Percentiles rank a stretch among this genome's conserved stretches.
These are phyloP conservation scores for Lipomyces japonicus DNA, from an alignment of 805 yeast genomes.

Conservation along the genomic window DNA sequence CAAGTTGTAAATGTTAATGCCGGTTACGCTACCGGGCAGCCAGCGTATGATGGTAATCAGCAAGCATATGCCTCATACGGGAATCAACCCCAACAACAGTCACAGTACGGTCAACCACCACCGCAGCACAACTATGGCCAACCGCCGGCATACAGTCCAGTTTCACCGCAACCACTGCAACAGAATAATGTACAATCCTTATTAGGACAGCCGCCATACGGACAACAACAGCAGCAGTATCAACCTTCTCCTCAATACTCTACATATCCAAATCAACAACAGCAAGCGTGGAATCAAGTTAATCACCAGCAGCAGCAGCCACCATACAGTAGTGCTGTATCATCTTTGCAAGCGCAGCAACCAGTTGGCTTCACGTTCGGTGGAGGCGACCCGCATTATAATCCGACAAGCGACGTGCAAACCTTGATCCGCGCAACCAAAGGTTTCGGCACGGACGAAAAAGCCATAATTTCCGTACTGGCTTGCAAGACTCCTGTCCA, in stretches of 20 bases:
- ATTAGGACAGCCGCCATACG: constrained; percentile 10
- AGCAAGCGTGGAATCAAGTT: not conserved
- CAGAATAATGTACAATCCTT: constrained; percentile 7
- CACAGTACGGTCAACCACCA: not conserved
- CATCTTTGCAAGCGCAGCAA: not conserved
- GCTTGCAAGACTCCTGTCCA: constrained; percentile 25
- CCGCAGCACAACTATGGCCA: constrained; percentile 1
- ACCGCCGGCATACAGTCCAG: not conserved
- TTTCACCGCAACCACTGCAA: constrained; percentile 1
- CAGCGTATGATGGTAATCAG: not conserved
- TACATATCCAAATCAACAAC: constrained; percentile 4
- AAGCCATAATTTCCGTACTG: constrained; percentile 20
- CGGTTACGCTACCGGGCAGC: no score
- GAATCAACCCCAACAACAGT: not conserved
- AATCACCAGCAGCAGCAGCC: constrained; percentile 9
- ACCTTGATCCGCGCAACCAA: constrained; percentile 27
- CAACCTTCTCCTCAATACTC: constrained; percentile 4
- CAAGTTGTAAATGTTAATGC: no score
- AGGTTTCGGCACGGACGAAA: constrained; percentile 32
- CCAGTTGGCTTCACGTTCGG: no score
- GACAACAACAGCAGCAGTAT: not conserved
- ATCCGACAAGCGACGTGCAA: constrained; percentile 26
- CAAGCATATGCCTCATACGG: not conserved
- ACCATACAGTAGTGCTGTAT: no score
- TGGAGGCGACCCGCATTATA: constrained; percentile 16